Base-by-base conservation (phyloP, 179 eudicot genomes). In the Nepenthes alata region DNA sequence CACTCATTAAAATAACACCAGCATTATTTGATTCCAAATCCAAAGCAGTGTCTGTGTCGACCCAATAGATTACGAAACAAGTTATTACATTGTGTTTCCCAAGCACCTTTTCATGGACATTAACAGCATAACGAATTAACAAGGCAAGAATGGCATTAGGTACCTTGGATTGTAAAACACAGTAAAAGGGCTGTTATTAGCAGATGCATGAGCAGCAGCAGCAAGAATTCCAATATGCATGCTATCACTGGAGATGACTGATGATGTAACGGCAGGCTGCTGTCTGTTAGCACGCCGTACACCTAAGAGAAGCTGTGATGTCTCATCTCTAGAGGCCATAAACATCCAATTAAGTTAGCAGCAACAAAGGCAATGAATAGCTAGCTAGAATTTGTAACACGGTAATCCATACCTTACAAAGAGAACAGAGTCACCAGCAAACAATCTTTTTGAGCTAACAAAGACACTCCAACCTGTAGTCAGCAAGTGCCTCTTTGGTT, bases 211-310 rank as follows among this genome's bases (percentile, higher is more conserved):
- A 76, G 98, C 96, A 4, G 98, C 98, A 60, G 98, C 98, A 63
- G 96, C 98, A 55, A 93, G 86, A 73, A 93, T 85, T 56, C 98
- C 98, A 47, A 93, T 93, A 71, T 93, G 98, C 98, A 93, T 89
- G 81, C 98, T 93, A 67, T 93, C 98, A 78, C 98, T 89, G 14
- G 98, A 89, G 76, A 93, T 89, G 72, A 93, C 98, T 55, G 98
- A 93, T 10, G 98, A 93, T 47, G 96, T 88, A 63, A 93, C 88
- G 49, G 98, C 85, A 7, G 96, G 87, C 70, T 93, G 98, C 79
- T 89, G 98, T 74, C 95, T 80, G 69, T 85, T 93, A 37, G 95
- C 88, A 55, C 90, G 85, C 65, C 82, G 72, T 71, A 85, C 82
- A 53, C 98, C 98, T 78, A 93, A 74, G 49, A 93, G 88, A 75